phyloP scores from a whole-genome alignment of 345 rosid species.

The Raphanus raphanistrum region DNA sequence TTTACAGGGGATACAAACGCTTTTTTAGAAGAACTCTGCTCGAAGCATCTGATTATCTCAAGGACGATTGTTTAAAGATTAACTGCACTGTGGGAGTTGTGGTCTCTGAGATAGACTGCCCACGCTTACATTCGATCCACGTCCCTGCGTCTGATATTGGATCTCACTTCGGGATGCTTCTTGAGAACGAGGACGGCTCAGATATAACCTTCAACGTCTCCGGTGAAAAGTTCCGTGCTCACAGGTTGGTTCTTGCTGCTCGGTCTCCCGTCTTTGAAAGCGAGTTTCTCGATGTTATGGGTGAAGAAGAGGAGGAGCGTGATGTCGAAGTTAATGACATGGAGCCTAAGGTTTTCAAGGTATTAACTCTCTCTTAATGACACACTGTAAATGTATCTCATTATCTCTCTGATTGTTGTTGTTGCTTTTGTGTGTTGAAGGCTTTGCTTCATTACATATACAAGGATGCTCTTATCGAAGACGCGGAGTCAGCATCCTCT shows the following conservation, averaged over 20 bases:
- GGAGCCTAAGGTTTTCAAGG: constrained; percentile 92
- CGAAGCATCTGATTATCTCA: constrained; percentile 80
- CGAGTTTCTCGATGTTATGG: constrained; percentile 59
- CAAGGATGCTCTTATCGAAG: constrained; percentile 69
- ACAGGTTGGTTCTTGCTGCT: constrained; percentile 81
- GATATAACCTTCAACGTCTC: constrained; percentile 75
- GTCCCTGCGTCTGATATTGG: constrained; percentile 94
- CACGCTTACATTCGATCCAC: constrained; percentile 73
- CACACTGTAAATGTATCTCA: background rate
- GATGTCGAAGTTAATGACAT: constrained; percentile 64
- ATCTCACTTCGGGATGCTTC: constrained; percentile 64
- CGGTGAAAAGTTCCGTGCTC: constrained; percentile 77
- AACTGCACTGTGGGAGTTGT: constrained; percentile 95
- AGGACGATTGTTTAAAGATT: constrained; percentile 86
- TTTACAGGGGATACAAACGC: constrained; percentile 91
- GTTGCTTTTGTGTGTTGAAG: constrained; percentile 40
- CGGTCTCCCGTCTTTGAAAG: constrained; percentile 80
- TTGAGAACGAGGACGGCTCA: constrained; percentile 81
- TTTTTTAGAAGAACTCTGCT: constrained; percentile 74
- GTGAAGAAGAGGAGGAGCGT: constrained; percentile 45
- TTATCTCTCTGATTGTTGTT: constrained; percentile 16
- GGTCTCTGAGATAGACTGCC: constrained; percentile 78
- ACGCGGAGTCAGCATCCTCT: constrained; percentile 52
- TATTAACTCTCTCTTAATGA: constrained; percentile 18
- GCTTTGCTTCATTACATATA: constrained; percentile 84